phyloP scores from a whole-genome alignment of 2,329 filamentous ascomycete species.

The Meredithiella fracta region DNA sequence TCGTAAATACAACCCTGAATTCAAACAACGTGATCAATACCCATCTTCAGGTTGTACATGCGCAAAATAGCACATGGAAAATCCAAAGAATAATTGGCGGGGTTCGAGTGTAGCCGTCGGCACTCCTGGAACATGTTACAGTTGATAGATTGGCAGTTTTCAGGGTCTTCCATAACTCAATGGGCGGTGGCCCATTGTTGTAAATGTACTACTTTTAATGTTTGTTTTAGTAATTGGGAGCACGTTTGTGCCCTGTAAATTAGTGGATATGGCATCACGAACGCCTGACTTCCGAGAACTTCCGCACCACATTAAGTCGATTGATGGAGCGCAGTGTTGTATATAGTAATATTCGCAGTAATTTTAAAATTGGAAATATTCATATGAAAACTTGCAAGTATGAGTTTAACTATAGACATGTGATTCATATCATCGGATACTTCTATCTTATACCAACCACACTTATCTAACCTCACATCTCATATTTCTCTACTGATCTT shows the following conservation, averaged over 20 bases:
- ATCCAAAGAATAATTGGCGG: no score
- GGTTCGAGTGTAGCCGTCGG: neutral
- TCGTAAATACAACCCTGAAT: neutral
- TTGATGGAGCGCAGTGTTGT: neutral
- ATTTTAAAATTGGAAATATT: no score
- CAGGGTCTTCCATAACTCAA: neutral
- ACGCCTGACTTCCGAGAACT: conserved; percentile 2
- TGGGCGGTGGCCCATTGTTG: neutral
- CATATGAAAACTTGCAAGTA: no score
- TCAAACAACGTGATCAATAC: neutral
- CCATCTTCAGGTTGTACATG: neutral
- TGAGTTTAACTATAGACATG: neutral
- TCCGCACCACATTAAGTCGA: neutral
- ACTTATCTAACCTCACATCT: neutral
- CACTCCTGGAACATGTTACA: neutral
- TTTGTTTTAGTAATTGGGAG: neutral
- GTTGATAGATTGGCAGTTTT: neutral
- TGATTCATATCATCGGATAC: neutral
- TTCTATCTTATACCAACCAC: neutral
- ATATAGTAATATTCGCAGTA: neutral
- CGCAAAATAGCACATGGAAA: neutral
- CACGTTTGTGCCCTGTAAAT: neutral
- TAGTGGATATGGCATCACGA: neutral
- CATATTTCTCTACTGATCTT: neutral
- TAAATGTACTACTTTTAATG: neutral